Percentiles rank a stretch among this genome's conserved stretches.
Evolutionary conservation across 2,329 filamentous ascomycete species (phyloP).

Genomic region (Acrocalymma vagum): DNA sequence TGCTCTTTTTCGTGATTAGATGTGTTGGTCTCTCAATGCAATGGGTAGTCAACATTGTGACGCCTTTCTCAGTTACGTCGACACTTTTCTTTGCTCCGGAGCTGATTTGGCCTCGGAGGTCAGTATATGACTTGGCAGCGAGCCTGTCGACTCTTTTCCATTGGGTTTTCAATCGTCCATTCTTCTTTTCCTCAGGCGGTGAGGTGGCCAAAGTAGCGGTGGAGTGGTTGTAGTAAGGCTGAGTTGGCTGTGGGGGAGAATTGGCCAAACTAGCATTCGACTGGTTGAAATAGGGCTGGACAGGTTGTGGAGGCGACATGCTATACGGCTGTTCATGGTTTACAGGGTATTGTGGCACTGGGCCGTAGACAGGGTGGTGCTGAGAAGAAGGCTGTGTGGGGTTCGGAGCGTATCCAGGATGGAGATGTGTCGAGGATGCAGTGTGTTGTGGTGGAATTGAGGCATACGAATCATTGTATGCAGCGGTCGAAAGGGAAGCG

Average conservation of each 20-base stretch:
- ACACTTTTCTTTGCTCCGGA: conserved; percentile 34
- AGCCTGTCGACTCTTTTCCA: conserved; percentile 40
- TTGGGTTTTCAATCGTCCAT: conserved; percentile 30
- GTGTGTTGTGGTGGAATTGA: conserved; percentile 24
- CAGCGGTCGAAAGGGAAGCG: conserved; percentile 12
- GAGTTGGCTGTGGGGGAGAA: conserved; percentile 22
- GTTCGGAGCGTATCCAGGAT: not conserved
- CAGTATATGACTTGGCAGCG: conserved; percentile 37
- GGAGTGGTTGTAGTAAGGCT: conserved; percentile 27
- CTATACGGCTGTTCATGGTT: conserved; percentile 22
- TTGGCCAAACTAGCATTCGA: conserved; percentile 31
- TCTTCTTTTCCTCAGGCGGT: conserved; percentile 24
- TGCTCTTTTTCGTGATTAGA: conserved; percentile 41
- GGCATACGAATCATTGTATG: conserved; percentile 15
- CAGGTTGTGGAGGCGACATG: conserved; percentile 21
- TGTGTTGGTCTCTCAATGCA: conserved; percentile 40
- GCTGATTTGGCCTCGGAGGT: conserved; percentile 27
- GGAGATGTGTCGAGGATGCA: conserved; percentile 8
- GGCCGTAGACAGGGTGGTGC: conserved; percentile 28
- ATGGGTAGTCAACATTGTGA: conserved; percentile 33
- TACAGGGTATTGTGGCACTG: conserved; percentile 23
- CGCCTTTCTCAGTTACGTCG: conserved; percentile 15
- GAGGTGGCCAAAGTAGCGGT: conserved; percentile 28
- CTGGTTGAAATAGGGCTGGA: conserved; percentile 24
- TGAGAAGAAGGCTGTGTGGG: conserved; percentile 2